phyloP scores from a whole-genome alignment of 257 asterid species.

The Capsicum rhomboideum region DNA sequence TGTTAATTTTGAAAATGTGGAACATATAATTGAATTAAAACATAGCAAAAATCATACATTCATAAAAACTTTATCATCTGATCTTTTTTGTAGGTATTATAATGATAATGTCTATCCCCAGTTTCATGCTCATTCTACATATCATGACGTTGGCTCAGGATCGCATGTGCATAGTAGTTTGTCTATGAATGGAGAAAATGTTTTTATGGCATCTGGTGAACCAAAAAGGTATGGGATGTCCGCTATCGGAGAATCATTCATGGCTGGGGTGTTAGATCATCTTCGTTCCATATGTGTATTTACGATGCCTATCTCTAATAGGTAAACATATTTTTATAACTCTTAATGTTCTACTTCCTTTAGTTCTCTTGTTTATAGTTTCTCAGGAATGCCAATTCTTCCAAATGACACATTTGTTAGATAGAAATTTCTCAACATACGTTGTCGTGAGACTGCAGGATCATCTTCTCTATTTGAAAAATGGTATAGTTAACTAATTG shows the following conservation, averaged over 20 bases:
- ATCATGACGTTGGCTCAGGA: constrained; percentile 78
- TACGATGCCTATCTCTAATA: constrained; percentile 81
- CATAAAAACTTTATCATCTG: neutral
- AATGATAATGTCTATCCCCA: neutral
- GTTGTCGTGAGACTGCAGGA: neutral
- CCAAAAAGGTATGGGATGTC: constrained; percentile 59
- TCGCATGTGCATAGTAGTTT: constrained; percentile 88
- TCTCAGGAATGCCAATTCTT: neutral
- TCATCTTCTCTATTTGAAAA: neutral
- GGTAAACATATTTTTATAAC: constrained; percentile 20
- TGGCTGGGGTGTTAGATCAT: constrained; percentile 88
- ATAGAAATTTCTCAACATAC: no score
- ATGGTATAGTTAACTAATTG: neutral
- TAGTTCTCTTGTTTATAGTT: neutral
- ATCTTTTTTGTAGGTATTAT: constrained; percentile 25
- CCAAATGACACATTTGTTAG: neutral
- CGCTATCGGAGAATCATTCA: constrained; percentile 69
- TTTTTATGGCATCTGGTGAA: constrained; percentile 49
- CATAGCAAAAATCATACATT: neutral
- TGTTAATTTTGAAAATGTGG: no score
- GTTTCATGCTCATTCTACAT: constrained; percentile 13
- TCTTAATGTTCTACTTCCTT: neutral
- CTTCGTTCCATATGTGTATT: constrained; percentile 83
- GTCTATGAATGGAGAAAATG: constrained; percentile 63
- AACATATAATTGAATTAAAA: neutral